Evolutionary conservation across 495 filamentous ascomycete species (phyloP), one percentile per base, ranked within the genome.

Genomic region (Penicillium malachiteum): DNA sequence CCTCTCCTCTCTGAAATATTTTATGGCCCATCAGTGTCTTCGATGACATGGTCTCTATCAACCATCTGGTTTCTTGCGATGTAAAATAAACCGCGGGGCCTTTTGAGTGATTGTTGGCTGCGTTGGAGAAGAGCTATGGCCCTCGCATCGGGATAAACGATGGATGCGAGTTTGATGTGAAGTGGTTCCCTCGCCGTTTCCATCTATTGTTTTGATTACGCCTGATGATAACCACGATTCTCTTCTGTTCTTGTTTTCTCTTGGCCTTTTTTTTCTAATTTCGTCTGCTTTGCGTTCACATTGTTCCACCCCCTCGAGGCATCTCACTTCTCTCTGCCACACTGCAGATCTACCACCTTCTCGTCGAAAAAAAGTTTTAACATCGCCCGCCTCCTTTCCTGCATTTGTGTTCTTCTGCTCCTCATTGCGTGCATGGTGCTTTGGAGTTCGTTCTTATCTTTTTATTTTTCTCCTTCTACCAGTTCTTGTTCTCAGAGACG

Each of bases 41-140:
- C 11, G 13, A 46, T 13, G 7, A 14, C 43, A 32, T 46, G 5
- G 43, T 14, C 12, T 14, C 14, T 46, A 21, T 47, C 38, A 37
- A 35, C 21, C 21, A 40, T 17, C 41, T 41, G 51, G 35, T 40
- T 59, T 65, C 67, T 64, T 69, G 73, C 73, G 73, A 77, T 70
- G 73, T 55, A 60, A 58, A 56, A 77, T 77, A 77, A 77, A 77
- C 73, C 73, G 73, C 73, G 68, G 59, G 62, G 55, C 5, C 41
- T 41, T 7, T 41, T 59, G 49, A 47, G 41, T 21, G 35, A 14
- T 11, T 17, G 7, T 50, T 31, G 37, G 16, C 12, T 40, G 43
- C 31, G 21, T 46, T 46, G 13, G 43, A 50, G 41, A 35, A 17
- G 26, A 16, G 12, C 16, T 10, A 38, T 26, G 32, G 33, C 12